Evolutionary conservation across 2,329 filamentous ascomycete genomes (phyloP).

Genomic region (Arthrobotrys musiformis): DNA sequence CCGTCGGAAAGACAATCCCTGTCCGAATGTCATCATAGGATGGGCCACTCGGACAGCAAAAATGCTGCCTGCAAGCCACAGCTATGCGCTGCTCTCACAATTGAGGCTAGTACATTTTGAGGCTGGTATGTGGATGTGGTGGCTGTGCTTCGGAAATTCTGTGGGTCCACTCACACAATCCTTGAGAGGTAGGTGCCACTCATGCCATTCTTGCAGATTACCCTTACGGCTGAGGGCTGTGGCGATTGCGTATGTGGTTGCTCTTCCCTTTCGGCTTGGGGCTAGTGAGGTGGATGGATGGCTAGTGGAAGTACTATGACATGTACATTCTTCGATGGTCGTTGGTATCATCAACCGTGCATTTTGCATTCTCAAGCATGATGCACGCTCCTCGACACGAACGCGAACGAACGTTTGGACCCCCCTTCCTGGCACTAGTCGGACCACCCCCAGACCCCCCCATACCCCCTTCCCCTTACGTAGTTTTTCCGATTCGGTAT

Average conservation of each 20-base stretch:
- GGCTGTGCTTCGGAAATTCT: constrained; percentile 40
- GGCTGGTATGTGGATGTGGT: constrained; percentile 46
- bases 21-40: constrained; percentile 22
- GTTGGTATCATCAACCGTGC: constrained; percentile 16
- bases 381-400: constrained; percentile 30
- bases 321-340: constrained; percentile 11
- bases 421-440: background rate
- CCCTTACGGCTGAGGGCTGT: constrained; percentile 50
- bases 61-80: constrained; percentile 52
- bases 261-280: background rate
- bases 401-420: constrained; percentile 41
- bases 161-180: background rate
- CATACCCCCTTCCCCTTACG: constrained; percentile 13
- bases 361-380: constrained; percentile 33
- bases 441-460: background rate
- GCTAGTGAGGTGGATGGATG: background rate
- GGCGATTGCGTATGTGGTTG: constrained; percentile 52
- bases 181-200: constrained; percentile 4
- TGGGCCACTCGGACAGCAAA: background rate
- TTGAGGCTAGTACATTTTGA: constrained; percentile 52
- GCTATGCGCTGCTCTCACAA: constrained; percentile 47
- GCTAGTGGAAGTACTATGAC: background rate
- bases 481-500: constrained; percentile 29
- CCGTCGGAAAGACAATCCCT: constrained; percentile 21
- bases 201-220: constrained; percentile 46